Base-by-base conservation (phyloP, 441 rosid species). In the Brassica hybrid region DNA sequence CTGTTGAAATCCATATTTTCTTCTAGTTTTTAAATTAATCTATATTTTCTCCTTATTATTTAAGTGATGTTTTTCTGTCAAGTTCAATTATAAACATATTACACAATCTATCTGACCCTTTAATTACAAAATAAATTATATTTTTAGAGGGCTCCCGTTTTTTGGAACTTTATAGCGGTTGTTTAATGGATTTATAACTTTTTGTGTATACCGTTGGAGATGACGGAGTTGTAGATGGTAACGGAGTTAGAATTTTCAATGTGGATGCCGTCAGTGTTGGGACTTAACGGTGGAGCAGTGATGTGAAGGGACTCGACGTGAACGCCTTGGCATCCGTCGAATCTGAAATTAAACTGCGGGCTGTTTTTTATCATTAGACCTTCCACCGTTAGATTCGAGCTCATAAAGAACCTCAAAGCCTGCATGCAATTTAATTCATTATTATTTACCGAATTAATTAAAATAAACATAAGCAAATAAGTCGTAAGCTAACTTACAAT, bases 231-330 rank as follows among this genome's bases (percentile, higher is more conserved):
- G 79, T 89, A 86, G 71, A 88, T 86, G 67, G 83, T 67, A 4
- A 92, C 94, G 63, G 73, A 79, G 23, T 86, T 91, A 48, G 98
- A 83, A 86, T 93, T 93, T 74, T 89, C 93, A 0, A 91, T 82
- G 84, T 95, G 98, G 83, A 93, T 91, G 38, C 98, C 99, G 75
- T 93, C 98, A 1, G 99, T 88, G 86, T 95, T 95, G 67, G 98
- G 98, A 80, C 99, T 93, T 21, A 84, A 69, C 59, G 88, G 82
- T 27, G 98, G 95, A 67, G 99, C 94, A 14, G 84, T 85, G 38
- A 91, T 88, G 83, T 82, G 88, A 61, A 93, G 74, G 56, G 91
- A 88, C 5, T 91, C 84, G 4, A 94, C 83, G 58, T 80, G 87
- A 71, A 93, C 94, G 65, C 87, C 88, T 65, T 73, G 76, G 81